Conservation (phyloP, 495 filamentous ascomycete species). For the Penicillium atrosanguineum region DNA sequence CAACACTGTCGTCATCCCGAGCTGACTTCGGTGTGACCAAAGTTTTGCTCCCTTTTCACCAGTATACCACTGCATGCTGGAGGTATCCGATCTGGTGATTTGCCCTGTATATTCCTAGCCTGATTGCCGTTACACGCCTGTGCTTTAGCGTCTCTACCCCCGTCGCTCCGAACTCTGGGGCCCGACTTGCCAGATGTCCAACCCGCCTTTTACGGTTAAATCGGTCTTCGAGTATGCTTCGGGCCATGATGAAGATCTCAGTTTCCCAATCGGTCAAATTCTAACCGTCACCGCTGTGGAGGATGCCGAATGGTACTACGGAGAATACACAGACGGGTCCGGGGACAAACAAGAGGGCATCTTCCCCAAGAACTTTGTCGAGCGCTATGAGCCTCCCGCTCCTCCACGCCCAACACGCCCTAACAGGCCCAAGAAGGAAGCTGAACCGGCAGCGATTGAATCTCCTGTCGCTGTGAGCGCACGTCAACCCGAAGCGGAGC, state of each 20-base stretch:
- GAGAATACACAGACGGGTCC: constrained; percentile 75
- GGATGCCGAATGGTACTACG: constrained; percentile 92
- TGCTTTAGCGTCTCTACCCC: constrained; percentile 20
- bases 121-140: constrained; percentile 17
- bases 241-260: constrained; percentile 89
- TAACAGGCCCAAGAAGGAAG: constrained; percentile 71
- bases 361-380: constrained; percentile 96
- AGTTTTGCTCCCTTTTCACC: constrained; percentile 1
- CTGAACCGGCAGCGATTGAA: constrained; percentile 42
- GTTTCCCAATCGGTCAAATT: constrained; percentile 79
- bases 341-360: constrained; percentile 81
- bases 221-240: constrained; percentile 92
- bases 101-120: constrained; percentile 19
- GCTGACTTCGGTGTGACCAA: constrained; percentile 13
- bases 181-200: constrained; percentile 60
- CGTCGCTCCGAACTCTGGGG: constrained; percentile 23
- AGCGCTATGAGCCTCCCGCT: constrained; percentile 86
- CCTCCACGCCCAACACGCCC: constrained; percentile 79
- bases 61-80: constrained; percentile 17
- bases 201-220: constrained; percentile 86
- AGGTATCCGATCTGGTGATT: constrained; percentile 17
- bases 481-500: constrained; percentile 34
- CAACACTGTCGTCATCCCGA: constrained; percentile 18
- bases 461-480: constrained; percentile 24
- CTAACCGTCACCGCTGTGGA: constrained; percentile 91